These are phyloP conservation scores for Penicillium sp. DNA, from an alignment of 2,329 filamentous ascomycete genomes.

Conservation along the genomic window DNA sequence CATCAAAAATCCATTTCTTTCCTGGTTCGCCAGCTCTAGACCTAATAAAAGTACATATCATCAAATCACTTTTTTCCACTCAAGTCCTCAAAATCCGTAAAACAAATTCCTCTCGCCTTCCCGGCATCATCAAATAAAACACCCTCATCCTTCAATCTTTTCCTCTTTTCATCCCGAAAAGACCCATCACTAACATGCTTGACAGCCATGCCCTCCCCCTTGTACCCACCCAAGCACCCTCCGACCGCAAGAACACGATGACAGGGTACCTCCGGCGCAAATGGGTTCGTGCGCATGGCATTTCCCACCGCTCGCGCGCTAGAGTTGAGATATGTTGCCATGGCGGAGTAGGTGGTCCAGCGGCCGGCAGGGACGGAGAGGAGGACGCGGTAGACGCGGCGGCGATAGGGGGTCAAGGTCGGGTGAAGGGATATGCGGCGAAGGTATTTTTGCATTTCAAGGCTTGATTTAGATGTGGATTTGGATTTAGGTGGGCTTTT, in stretches of 20 bases:
- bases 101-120: constrained; percentile 32
- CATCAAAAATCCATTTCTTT: too few species aligned
- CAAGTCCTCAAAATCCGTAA: constrained; percentile 31
- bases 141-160: constrained; percentile 35
- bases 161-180: constrained; percentile 41
- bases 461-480: not conserved
- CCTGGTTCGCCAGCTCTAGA: not conserved
- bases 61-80: constrained; percentile 13
- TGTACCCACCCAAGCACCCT: constrained; percentile 57
- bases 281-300: constrained; percentile 74
- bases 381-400: constrained; percentile 66
- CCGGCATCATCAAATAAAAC: constrained; percentile 33
- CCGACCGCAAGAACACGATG: constrained; percentile 76
- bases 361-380: constrained; percentile 74
- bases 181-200: constrained; percentile 31
- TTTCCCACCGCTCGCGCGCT: constrained; percentile 77
- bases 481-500: not conserved
- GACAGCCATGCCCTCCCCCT: constrained; percentile 51
- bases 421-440: constrained; percentile 45
- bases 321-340: constrained; percentile 67
- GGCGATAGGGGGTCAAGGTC: constrained; percentile 52
- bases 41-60: not conserved
- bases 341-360: constrained; percentile 74
- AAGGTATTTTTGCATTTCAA: constrained; percentile 30
- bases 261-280: constrained; percentile 78